Base-by-base conservation (phyloP, 768 basidiomycete species). In the Amanita jacksonii region DNA sequence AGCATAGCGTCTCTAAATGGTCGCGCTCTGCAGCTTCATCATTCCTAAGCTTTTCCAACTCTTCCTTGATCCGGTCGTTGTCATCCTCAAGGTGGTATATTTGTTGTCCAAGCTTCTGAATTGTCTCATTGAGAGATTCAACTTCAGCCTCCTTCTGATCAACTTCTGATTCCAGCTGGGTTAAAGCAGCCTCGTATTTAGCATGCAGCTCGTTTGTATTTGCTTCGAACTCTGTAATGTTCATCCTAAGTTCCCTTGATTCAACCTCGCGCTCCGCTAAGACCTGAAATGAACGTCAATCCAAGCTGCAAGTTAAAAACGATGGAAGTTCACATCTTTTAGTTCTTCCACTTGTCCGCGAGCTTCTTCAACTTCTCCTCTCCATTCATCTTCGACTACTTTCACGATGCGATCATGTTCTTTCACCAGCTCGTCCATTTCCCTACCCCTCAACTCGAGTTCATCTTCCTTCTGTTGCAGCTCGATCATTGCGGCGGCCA, bases 71-170 rank as follows among this genome's bases (percentile, higher is more conserved):
- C 23, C 76, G 69, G 49, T 93, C 89, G 42, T 81, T 76, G 55
- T 91, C 85, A 48, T 94, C 89, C 57, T 98, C 94, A 1, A 94
- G 73, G 34, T 77, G 66, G 60, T 85, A 91, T 7, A 96, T 75
- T 43, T 81, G 77, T 48, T 87, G 81, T 4, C 87, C 77, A 35
- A 94, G 75, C 47, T 73, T 77, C 56, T 91, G 81, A 18, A 94
- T 79, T 33, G 92, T 84, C 33, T 75, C 66, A 51, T 85, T 86
- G 32, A 86, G 69, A 13, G 70, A 67, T 40, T 81, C 73, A 31
- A 91, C 73, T 59, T 92, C 85, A 1, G 65, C 74, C 39, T 92
- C 89, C 62, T 87, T 88, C 52, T 81, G 78, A 7, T 81, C 82
- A 2, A 81, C 70, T 46, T 93, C 86, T 12, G 70, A 69, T 55